These are phyloP conservation scores for Gentiana macrophylla DNA, from an alignment of 257 asterid species.

Conservation along the genomic window DNA sequence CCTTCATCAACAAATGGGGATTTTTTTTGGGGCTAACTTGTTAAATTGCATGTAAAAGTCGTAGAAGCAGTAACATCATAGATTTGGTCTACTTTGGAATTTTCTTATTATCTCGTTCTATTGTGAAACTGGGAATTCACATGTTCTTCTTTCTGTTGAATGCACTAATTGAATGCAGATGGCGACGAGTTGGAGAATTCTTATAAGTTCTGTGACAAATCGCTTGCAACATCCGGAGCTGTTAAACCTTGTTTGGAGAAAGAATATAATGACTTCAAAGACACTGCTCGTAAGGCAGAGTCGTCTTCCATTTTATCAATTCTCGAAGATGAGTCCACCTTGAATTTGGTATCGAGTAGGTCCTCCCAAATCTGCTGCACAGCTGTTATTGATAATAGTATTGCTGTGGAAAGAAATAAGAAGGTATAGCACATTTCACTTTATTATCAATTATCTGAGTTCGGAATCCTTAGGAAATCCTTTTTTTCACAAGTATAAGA, in stretches of 20 bases:
- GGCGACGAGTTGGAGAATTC: slow-evolving; percentile 23
- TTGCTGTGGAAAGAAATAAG: slow-evolving; percentile 55
- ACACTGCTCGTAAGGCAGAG: slow-evolving; percentile 19
- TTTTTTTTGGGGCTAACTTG: too few relatives aligned
- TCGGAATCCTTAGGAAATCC: too few relatives aligned
- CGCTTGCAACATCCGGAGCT: not conserved
- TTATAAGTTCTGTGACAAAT: slow-evolving; percentile 19
- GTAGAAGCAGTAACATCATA: too few relatives aligned
- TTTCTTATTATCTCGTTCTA: not conserved
- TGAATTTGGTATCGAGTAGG: slow-evolving; percentile 26
- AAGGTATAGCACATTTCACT: slow-evolving; percentile 35
- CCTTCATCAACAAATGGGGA: slow-evolving; percentile 15
- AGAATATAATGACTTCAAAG: slow-evolving; percentile 14
- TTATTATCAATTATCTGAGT: too few relatives aligned
- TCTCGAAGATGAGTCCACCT: slow-evolving; percentile 18
- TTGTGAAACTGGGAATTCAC: not conserved
- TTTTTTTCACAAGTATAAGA: too few relatives aligned
- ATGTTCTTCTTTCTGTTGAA: slow-evolving; percentile 3
- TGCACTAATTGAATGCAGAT: slow-evolving; percentile 2
- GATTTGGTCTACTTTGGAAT: too few relatives aligned
- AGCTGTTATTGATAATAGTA: slow-evolving; percentile 52
- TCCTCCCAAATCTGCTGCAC: slow-evolving; percentile 36
- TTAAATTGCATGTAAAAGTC: too few relatives aligned
- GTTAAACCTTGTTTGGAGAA: slow-evolving; percentile 13
- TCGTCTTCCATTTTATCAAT: not conserved